Evolutionary conservation across 1,139 yeast species (phyloP).

Genomic region (Meyerozyma sp.): DNA sequence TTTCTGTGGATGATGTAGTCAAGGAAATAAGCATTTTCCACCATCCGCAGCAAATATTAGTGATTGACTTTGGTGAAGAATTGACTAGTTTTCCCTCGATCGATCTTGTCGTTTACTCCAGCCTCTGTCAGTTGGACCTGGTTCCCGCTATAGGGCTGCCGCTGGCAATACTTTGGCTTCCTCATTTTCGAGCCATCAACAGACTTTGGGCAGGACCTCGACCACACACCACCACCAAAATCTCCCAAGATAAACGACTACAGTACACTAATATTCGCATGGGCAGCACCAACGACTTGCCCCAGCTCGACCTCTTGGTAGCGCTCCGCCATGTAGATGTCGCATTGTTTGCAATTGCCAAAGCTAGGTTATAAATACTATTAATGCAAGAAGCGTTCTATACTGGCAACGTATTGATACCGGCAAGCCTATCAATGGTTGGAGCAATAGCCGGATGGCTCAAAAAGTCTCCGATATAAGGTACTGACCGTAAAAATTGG

Average conservation of each 20-base stretch:
- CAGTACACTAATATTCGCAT: background rate
- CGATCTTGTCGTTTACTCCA: background rate
- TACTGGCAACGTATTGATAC: conserved; percentile 41
- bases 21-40: background rate
- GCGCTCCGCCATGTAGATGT: background rate
- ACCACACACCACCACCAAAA: background rate
- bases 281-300: background rate
- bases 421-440: conserved; percentile 43
- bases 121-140: background rate
- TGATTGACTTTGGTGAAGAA: background rate
- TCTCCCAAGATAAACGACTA: background rate
- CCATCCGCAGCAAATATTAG: background rate
- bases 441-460: conserved; percentile 85
- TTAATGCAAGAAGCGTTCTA: conserved; percentile 7
- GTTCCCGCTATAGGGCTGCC: background rate
- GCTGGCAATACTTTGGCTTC: background rate
- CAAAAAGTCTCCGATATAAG: conserved; percentile 80
- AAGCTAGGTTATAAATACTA: background rate
- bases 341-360: background rate
- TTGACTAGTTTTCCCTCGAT: background rate
- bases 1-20: background rate
- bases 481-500: conserved; percentile 84
- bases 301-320: background rate
- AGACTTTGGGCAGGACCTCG: background rate
- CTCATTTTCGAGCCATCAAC: background rate